Conservation (phyloP, 108 stramenopile genomes). For the Discostella stelligeroides region DNA sequence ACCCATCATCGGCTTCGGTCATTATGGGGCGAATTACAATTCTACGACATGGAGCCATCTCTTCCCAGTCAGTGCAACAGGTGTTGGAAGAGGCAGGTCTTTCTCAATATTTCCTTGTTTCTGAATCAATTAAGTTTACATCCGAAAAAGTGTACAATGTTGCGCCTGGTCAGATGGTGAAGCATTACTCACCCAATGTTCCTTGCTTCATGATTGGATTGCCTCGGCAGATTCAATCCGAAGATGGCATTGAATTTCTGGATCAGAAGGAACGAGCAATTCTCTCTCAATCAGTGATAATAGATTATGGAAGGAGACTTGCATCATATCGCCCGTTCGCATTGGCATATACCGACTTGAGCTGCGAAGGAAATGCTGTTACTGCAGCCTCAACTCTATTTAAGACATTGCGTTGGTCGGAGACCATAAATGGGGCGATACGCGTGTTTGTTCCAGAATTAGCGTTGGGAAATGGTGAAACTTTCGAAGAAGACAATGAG, state of each 20-base stretch:
- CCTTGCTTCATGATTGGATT: conserved; percentile 72
- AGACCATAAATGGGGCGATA: conserved; percentile 61
- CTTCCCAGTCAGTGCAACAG: conserved; percentile 49
- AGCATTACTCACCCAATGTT: conserved; percentile 96
- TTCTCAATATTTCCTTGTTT: conserved; percentile 27
- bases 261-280: conserved; percentile 37
- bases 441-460: conserved; percentile 75
- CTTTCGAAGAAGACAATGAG: conserved; percentile 17
- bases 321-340: conserved; percentile 48
- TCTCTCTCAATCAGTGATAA: conserved; percentile 65
- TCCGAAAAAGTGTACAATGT: conserved; percentile 65
- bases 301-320: conserved; percentile 85
- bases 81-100: conserved; percentile 54
- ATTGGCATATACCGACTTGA: conserved; percentile 85
- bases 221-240: conserved; percentile 17
- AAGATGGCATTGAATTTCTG: conserved; percentile 1
- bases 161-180: conserved; percentile 93
- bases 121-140: conserved; percentile 53
- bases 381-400: conserved; percentile 78
- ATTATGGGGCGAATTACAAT: conserved; percentile 54
- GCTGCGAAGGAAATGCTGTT: conserved; percentile 56
- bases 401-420: conserved; percentile 89
- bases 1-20: conserved; percentile 1
- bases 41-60: conserved; percentile 82
- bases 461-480: conserved; percentile 18